These are phyloP conservation scores for Colletotrichum chrysophilum DNA, from an alignment of 2,329 filamentous ascomycete species.

Conservation along the genomic window DNA sequence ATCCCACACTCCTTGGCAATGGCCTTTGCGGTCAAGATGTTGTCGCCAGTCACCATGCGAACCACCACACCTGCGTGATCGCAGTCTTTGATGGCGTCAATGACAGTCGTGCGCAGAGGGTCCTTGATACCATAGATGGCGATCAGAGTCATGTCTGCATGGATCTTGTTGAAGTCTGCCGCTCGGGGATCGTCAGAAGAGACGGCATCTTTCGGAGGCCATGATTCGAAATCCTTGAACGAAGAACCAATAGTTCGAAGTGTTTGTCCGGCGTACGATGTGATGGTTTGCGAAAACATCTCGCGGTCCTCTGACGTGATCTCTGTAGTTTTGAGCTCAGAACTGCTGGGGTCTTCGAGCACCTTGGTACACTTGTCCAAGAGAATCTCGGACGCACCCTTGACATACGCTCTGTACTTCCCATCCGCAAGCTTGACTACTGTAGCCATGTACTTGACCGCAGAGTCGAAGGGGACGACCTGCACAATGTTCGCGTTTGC, in stretches of 20 bases:
- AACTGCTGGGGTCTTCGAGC: slow-evolving; percentile 20
- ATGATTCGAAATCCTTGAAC: slow-evolving; percentile 60
- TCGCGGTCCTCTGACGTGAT: slow-evolving; percentile 14
- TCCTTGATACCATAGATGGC: slow-evolving; percentile 69
- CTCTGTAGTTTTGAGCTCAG: neutral
- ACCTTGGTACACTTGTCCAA: slow-evolving; percentile 44
- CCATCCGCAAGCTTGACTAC: slow-evolving; percentile 61
- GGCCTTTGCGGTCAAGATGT: slow-evolving; percentile 48
- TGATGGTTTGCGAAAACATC: slow-evolving; percentile 34
- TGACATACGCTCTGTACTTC: slow-evolving; percentile 61
- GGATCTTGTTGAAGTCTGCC: slow-evolving; percentile 54
- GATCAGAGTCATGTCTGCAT: slow-evolving; percentile 41
- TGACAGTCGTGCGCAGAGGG: slow-evolving; percentile 67
- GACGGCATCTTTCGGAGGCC: slow-evolving; percentile 55
- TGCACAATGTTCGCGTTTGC: slow-evolving; percentile 58
- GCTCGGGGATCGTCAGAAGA: slow-evolving; percentile 61
- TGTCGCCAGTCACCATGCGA: slow-evolving; percentile 64
- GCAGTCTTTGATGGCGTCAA: slow-evolving; percentile 65
- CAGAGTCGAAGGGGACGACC: slow-evolving; percentile 40
- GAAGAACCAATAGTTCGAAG: slow-evolving; percentile 45
- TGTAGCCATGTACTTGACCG: slow-evolving; percentile 72
- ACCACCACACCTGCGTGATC: slow-evolving; percentile 70
- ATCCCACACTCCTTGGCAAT: slow-evolving; percentile 48
- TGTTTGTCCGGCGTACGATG: slow-evolving; percentile 40
- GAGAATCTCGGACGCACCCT: slow-evolving; percentile 57